A percentile compares a stretch with the other conserved stretches of the same genome.
Evolutionary conservation across 495 filamentous ascomycete species (phyloP).

Genomic region (Hyaloscypha finlandica): DNA sequence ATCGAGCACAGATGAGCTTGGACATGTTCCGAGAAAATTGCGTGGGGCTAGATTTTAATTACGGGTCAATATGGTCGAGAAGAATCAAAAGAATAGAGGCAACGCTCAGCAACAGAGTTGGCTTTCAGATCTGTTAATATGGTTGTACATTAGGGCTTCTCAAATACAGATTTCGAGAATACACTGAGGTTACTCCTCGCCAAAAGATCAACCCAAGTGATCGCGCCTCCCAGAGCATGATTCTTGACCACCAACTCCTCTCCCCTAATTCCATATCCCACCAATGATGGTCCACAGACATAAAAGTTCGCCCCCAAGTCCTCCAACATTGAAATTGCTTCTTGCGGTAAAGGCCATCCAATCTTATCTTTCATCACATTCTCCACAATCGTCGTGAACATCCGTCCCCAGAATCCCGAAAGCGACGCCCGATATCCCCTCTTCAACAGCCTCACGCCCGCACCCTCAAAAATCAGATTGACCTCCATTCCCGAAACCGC

Average conservation of each 20-base stretch:
- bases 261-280: slow-evolving; percentile 8
- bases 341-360: slow-evolving; percentile 11
- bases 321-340: slow-evolving; percentile 11
- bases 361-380: slow-evolving; percentile 2
- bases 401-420: slow-evolving; percentile 5
- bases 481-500: slow-evolving; percentile 16
- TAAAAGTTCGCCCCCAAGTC: slow-evolving; percentile 15
- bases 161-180: slow-evolving; percentile 3
- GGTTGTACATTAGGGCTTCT: not conserved
- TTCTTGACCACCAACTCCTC: slow-evolving; percentile 10
- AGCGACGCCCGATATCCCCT: not conserved
- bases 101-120: not conserved
- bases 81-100: not conserved
- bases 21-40: no score
- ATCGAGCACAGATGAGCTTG: no score
- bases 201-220: slow-evolving; percentile 18
- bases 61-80: no score
- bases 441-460: slow-evolving; percentile 5
- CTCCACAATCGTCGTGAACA: slow-evolving; percentile 7
- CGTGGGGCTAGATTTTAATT: no score
- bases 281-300: slow-evolving; percentile 5
- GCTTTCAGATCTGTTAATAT: not conserved
- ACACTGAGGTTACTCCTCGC: slow-evolving; percentile 10
- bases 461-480: slow-evolving; percentile 6
- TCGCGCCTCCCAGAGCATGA: not conserved